Base-by-base conservation (phyloP, 495 filamentous ascomycete genomes). In the Penicillium maclennaniae region DNA sequence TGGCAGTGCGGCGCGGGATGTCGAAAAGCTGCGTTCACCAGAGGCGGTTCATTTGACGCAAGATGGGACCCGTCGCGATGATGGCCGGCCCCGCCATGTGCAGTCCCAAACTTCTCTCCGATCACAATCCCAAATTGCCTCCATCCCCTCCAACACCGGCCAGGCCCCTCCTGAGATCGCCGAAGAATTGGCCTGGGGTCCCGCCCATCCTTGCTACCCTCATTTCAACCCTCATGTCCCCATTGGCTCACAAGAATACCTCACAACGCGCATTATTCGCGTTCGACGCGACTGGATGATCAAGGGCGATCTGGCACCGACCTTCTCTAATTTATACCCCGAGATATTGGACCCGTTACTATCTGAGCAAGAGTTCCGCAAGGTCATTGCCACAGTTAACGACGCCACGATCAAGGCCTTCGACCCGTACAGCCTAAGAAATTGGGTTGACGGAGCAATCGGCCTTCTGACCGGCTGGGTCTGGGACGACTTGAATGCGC, bases 171-270 rank as follows among this genome's bases (percentile, higher is more conserved):
- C 63, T 7, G 74, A 74, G 26, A 65, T 72, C 23, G 69, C 71
- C 14, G 75, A 80, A 36, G 79, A 83, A 36, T 69, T 79, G 48
- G 71, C 79, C 19, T 97, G 91, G 91, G 89, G 90, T 3, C 89
- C 91, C 19, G 83, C 85, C 19, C 92, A 97, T 62, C 91, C 91
- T 6, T 96, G 91, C 67, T 96, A 84, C 65, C 92, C 92, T 39
- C 93, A 99, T 68, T 76, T 86, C 48, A 99, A 99, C 66, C 89
- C 92, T 0, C 90, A 96, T 66, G 88, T 97, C 16, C 89, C 92
- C 1, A 63, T 87, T 17, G 77, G 82, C 42, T 92, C 88, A 2
- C 75, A 81, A 7, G 83, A 95, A 56, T 87, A 86, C 60, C 68
- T 77, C 40, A 83, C 74, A 7, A 99, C 93, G 15, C 84, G 91